Percentiles rank a stretch among this genome's conserved stretches.
phyloP scores from a whole-genome alignment of 2,329 filamentous ascomycete genomes.

The Beauveria pseudobassiana region DNA sequence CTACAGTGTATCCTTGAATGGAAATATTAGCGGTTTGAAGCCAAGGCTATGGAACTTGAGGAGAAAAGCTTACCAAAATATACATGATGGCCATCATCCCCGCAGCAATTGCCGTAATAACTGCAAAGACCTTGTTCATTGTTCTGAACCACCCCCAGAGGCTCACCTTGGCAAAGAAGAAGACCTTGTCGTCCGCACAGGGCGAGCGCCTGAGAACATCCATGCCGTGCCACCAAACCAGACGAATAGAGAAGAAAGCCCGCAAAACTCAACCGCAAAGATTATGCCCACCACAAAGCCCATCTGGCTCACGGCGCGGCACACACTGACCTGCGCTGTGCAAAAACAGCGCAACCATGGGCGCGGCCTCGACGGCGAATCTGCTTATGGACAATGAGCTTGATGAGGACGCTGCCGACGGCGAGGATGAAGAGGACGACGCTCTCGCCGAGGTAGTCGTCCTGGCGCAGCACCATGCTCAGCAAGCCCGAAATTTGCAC shows the following conservation, averaged over 20 bases:
- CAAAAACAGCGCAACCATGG: slow-evolving; percentile 17
- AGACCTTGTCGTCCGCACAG: slow-evolving; percentile 20
- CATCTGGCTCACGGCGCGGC: slow-evolving; percentile 13
- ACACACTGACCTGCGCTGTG: slow-evolving; percentile 18
- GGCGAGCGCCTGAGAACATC: slow-evolving; percentile 14
- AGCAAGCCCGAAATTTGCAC: slow-evolving; percentile 18
- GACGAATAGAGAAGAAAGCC: slow-evolving; percentile 14
- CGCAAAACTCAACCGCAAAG: slow-evolving; percentile 16
- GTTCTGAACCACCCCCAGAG: slow-evolving; percentile 21
- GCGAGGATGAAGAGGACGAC: slow-evolving; percentile 19
- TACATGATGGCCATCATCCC: slow-evolving; percentile 12
- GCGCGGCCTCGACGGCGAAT: slow-evolving; percentile 19
- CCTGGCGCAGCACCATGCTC: slow-evolving; percentile 13
- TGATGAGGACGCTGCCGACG: slow-evolving; percentile 17
- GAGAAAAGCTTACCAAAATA: background rate
- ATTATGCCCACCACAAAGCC: slow-evolving; percentile 14
- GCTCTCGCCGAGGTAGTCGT: slow-evolving; percentile 17
- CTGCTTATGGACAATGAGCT: slow-evolving; percentile 5
- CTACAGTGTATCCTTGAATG: background rate
- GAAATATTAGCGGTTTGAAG: too few species aligned
- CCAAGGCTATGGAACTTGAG: background rate
- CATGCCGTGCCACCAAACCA: slow-evolving; percentile 22
- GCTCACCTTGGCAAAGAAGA: slow-evolving; percentile 22
- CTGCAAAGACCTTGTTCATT: slow-evolving; percentile 18
- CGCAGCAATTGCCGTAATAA: slow-evolving; percentile 13